Evolutionary conservation across 2,329 filamentous ascomycete genomes (phyloP), one percentile per base, ranked within the genome.

Genomic region (Fusarium papillatum): DNA sequence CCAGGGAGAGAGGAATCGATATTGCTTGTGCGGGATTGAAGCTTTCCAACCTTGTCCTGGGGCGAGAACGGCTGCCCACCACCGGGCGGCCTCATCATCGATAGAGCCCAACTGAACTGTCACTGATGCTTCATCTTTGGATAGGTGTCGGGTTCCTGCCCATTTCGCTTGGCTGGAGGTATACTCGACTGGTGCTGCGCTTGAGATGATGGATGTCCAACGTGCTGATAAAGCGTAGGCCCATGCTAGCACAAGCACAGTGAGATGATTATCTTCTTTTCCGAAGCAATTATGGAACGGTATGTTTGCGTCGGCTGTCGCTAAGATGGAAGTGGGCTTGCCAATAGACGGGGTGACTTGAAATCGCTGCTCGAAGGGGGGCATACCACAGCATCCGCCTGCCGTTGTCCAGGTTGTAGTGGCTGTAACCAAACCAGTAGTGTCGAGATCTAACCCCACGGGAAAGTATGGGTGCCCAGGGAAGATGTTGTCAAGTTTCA

Each of bases 21-120:
- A 65, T 64, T 34, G 63, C 38, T 63, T 14, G 53, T 69, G 63
- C 29, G 64, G 69, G 48, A 74, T 68, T 22, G 38, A 29, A 10
- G 60, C 64, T 26, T 68, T 68, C 69, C 64, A 74, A 60, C 72
- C 72, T 31, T 74, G 53, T 1, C 64, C 66, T 16, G 69, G 69
- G 10, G 69, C 69, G 46, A 74, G 66, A 14, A 70, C 39, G 7
- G 69, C 64, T 31, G 53, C 46, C 72, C 69, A 74, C 72, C 69
- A 74, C 46, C 69, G 63, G n/a, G 59, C 43, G 11, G 64, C 69
- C 16, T 74, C 46, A 11, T 17, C 26, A 2, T 17, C 39, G 7
- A 69, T 1, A 4, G 69, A 29, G 13, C 72, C 64, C 29, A 71
- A 16, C 8, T 64, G 50, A 22, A 71, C 57, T 2, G 69, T n/a